Conservation (phyloP, 1,284 basidiomycete species). For the Filobasidium uniguttulatum region DNA sequence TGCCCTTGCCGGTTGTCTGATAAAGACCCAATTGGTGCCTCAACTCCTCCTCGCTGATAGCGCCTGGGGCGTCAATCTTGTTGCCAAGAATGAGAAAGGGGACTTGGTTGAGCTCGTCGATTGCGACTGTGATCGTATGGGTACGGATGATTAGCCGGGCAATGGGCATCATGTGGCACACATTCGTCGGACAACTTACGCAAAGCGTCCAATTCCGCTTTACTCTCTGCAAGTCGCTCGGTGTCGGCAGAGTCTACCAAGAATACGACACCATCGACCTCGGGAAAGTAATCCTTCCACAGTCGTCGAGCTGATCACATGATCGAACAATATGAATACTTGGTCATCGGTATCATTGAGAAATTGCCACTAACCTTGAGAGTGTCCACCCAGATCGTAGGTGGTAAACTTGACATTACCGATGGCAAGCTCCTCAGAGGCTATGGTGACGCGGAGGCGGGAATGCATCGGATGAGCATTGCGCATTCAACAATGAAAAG, state of each 20-base stretch:
- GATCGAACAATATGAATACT: neutral
- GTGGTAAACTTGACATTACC: constrained; percentile 99
- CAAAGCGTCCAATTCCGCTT: constrained; percentile 90
- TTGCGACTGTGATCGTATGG: constrained; percentile 37
- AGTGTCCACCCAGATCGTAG: constrained; percentile 95
- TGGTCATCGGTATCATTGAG: neutral
- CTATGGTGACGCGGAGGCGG: no score
- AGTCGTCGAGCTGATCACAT: constrained; percentile 69
- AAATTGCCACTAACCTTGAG: constrained; percentile 54
- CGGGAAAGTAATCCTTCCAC: constrained; percentile 99
- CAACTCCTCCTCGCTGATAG: constrained; percentile 94
- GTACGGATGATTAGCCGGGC: neutral
- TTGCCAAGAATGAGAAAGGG: constrained; percentile 98
- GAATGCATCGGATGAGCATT: no score
- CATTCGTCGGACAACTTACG: constrained; percentile 30
- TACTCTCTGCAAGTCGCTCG: constrained; percentile 90
- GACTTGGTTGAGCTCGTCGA: constrained; percentile 87
- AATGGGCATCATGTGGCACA: neutral
- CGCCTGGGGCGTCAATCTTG: constrained; percentile 98
- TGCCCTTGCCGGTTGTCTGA: constrained; percentile 99
- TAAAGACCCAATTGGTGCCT: constrained; percentile 90
- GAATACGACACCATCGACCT: constrained; percentile 98
- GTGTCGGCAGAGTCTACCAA: constrained; percentile 93
- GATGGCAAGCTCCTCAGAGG: constrained; percentile 97
- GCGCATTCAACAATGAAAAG: no score